Evolutionary conservation across 495 filamentous ascomycete genomes (phyloP).

Genomic region (Penicillium herquei): DNA sequence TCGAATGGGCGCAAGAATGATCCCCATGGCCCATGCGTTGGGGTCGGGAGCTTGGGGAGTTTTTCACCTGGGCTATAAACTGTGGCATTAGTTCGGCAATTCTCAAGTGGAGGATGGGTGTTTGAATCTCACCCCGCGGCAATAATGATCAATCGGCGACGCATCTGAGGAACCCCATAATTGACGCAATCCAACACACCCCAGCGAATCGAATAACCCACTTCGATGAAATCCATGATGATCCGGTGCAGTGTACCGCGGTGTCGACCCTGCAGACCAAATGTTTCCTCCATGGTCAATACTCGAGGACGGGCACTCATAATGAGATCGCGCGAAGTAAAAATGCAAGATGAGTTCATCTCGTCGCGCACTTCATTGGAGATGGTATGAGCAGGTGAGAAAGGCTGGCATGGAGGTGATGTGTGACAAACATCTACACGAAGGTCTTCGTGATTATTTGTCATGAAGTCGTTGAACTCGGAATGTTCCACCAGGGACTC

Average conservation of each 20-base stretch:
- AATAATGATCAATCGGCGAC: conserved; percentile 70
- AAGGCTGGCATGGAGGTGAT: conserved; percentile 82
- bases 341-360: conserved; percentile 67
- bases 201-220: conserved; percentile 70
- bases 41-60: conserved; percentile 65
- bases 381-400: conserved; percentile 73
- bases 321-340: conserved; percentile 60
- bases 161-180: conserved; percentile 61
- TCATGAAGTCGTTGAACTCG: conserved; percentile 29
- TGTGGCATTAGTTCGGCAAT: background rate
- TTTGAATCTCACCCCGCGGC: conserved; percentile 62
- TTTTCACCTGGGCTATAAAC: conserved; percentile 65
- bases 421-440: conserved; percentile 73
- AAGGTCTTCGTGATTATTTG: conserved; percentile 23
- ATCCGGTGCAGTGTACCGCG: conserved; percentile 57
- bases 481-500: conserved; percentile 41
- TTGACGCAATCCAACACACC: conserved; percentile 50
- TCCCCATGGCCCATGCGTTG: conserved; percentile 55
- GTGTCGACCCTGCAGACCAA: conserved; percentile 54
- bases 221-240: conserved; percentile 60
- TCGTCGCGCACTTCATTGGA: conserved; percentile 62
- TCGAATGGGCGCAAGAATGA: conserved; percentile 29
- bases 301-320: conserved; percentile 62
- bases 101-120: background rate
- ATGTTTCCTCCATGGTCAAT: conserved; percentile 83